Percentiles rank a stretch among this genome's conserved stretches.
These are phyloP conservation scores for Fraxinus floribunda DNA, from an alignment of 305 asterid genomes.

Conservation along the genomic window DNA sequence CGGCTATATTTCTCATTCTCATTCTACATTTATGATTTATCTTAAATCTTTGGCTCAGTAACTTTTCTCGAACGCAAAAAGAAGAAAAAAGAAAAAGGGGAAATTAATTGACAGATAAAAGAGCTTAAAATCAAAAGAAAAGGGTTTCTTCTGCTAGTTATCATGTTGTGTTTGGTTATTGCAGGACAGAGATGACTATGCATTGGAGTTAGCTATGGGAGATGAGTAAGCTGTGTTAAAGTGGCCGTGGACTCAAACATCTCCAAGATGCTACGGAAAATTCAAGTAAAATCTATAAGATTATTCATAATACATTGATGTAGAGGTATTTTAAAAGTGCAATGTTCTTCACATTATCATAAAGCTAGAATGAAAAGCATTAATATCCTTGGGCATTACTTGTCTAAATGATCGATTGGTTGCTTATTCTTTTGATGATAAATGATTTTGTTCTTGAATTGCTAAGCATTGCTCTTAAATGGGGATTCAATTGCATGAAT, in stretches of 20 bases:
- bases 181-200: constrained; percentile 96
- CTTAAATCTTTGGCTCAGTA: neutral
- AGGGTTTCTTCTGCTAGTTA: constrained; percentile 1
- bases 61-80: neutral
- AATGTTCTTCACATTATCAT: neutral
- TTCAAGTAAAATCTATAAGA: neutral
- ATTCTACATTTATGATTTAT: neutral
- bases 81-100: neutral
- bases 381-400: neutral
- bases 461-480: neutral
- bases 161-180: constrained; percentile 16
- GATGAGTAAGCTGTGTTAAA: constrained; percentile 52
- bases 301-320: neutral
- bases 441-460: neutral
- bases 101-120: neutral
- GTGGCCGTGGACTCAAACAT: neutral
- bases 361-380: neutral
- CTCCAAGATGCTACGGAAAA: neutral
- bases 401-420: neutral
- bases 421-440: neutral
- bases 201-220: constrained; percentile 90
- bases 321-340: neutral
- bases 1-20: too few relatives aligned
- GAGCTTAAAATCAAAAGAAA: neutral
- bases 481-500: neutral